Conservation (phyloP, 805 yeast species). For the Sporopachydermia quercuum region DNA sequence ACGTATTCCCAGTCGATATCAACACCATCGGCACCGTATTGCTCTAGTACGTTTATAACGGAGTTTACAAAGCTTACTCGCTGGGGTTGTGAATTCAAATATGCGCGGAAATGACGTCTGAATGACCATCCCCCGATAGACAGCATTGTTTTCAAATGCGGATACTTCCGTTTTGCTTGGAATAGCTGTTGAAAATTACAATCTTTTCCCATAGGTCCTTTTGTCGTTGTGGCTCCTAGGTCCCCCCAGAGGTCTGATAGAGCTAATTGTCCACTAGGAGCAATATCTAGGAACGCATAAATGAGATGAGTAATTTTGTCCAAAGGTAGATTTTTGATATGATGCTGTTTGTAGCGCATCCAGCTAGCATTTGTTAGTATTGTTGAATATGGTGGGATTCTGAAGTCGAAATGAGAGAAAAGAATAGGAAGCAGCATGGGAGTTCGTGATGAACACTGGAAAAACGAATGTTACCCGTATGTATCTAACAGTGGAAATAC, state of each 20-base stretch:
- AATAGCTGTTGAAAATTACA: slow-evolving; percentile 27
- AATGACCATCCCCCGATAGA: slow-evolving; percentile 78
- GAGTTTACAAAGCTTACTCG: slow-evolving; percentile 34
- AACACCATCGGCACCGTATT: slow-evolving; percentile 71
- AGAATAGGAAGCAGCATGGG: no score
- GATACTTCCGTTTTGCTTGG: slow-evolving; percentile 26
- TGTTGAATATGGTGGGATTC: no score
- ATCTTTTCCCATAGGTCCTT: slow-evolving; percentile 4
- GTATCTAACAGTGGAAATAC: no score
- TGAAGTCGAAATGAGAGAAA: no score
- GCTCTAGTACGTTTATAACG: slow-evolving; percentile 29
- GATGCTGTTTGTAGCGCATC: slow-evolving; percentile 50
- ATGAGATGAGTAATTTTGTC: slow-evolving; percentile 47
- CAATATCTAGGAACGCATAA: slow-evolving; percentile 62
- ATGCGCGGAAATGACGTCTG: slow-evolving; percentile 31
- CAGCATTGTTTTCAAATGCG: slow-evolving; percentile 40
- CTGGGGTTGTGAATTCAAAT: slow-evolving; percentile 22
- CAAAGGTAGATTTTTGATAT: slow-evolving; percentile 42
- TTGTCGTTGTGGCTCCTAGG: slow-evolving; percentile 16
- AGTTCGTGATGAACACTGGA: no score
- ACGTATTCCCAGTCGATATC: slow-evolving; percentile 97
- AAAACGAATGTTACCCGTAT: no score
- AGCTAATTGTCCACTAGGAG: slow-evolving; percentile 34
- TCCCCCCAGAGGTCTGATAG: slow-evolving; percentile 61
- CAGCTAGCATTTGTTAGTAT: no score